Conservation (phyloP, 202 grass and related monocot genomes). For the Eragrostis tef region DNA sequence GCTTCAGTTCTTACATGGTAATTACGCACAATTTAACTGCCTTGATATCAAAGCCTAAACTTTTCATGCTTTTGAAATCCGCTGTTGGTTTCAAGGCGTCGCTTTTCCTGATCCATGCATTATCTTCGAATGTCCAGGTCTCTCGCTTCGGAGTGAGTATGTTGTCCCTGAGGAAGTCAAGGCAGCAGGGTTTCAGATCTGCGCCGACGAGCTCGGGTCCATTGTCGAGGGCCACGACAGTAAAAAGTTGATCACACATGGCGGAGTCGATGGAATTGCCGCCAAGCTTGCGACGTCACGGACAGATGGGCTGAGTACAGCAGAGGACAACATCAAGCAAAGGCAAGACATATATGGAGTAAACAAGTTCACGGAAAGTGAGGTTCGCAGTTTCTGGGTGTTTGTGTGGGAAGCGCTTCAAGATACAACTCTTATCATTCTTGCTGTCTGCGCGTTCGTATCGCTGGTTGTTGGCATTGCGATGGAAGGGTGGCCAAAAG, state of each 20-base stretch:
- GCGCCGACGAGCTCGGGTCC: conserved; percentile 77
- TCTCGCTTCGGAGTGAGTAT: conserved; percentile 72
- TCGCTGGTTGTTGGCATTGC: conserved; percentile 85
- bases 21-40: neutral
- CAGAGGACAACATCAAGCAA: conserved; percentile 61
- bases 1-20: conserved; percentile 94
- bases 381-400: conserved; percentile 80
- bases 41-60: neutral
- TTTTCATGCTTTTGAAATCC: neutral
- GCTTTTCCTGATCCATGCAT: neutral
- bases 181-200: conserved; percentile 79
- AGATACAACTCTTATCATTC: conserved; percentile 92
- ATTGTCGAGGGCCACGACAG: conserved; percentile 85
- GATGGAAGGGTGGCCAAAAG: conserved; percentile 97
- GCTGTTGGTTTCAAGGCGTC: neutral
- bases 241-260: conserved; percentile 74
- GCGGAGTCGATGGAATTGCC: conserved; percentile 64
- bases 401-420: conserved; percentile 96
- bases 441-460: conserved; percentile 73
- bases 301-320: conserved; percentile 57
- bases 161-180: conserved; percentile 72
- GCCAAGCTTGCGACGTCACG: conserved; percentile 69
- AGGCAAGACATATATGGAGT: conserved; percentile 79
- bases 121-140: conserved; percentile 55
- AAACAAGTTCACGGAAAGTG: conserved; percentile 88